A percentile compares a stretch with the other conserved stretches of the same genome.
These are phyloP conservation scores for Chalciporus sp. DNA, from an alignment of 1,284 basidiomycete species.

Conservation along the genomic window DNA sequence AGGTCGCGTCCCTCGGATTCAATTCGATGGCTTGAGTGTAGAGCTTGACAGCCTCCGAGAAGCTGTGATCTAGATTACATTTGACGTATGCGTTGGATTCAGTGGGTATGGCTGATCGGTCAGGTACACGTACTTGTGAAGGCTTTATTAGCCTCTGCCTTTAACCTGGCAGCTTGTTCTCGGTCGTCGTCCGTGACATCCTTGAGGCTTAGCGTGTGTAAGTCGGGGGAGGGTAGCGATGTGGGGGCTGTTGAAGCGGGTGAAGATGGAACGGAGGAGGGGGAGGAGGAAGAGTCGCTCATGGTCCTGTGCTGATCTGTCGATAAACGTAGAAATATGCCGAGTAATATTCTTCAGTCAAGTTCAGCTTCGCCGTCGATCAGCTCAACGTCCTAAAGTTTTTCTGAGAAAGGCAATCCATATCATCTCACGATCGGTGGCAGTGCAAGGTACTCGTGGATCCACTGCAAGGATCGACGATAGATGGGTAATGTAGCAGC, in stretches of 20 bases:
- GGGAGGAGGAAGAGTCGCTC: slow-evolving; percentile 41
- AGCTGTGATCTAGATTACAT: slow-evolving; percentile 59
- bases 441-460: too few species aligned
- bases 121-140: slow-evolving; percentile 60
- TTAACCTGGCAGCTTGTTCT: slow-evolving; percentile 69
- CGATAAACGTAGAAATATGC: background rate
- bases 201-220: slow-evolving; percentile 50
- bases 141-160: slow-evolving; percentile 84
- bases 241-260: slow-evolving; percentile 54
- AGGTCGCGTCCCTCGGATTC: slow-evolving; percentile 75
- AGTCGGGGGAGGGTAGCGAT: slow-evolving; percentile 57
- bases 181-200: slow-evolving; percentile 72
- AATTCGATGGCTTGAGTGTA: slow-evolving; percentile 80
- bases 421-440: slow-evolving; percentile 6
- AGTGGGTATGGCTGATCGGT: background rate
- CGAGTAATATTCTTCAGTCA: background rate
- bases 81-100: slow-evolving; percentile 2
- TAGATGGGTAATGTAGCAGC: background rate
- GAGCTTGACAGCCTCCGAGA: slow-evolving; percentile 63
- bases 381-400: slow-evolving; percentile 10
- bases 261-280: slow-evolving; percentile 41
- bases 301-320: slow-evolving; percentile 32
- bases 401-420: slow-evolving; percentile 13
- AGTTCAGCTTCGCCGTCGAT: background rate
- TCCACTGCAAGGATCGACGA: too few species aligned